A percentile compares a stretch with the other conserved stretches of the same genome.
phyloP scores from a whole-genome alignment of 257 asterid genomes.

The Anisodus acutangulus region DNA sequence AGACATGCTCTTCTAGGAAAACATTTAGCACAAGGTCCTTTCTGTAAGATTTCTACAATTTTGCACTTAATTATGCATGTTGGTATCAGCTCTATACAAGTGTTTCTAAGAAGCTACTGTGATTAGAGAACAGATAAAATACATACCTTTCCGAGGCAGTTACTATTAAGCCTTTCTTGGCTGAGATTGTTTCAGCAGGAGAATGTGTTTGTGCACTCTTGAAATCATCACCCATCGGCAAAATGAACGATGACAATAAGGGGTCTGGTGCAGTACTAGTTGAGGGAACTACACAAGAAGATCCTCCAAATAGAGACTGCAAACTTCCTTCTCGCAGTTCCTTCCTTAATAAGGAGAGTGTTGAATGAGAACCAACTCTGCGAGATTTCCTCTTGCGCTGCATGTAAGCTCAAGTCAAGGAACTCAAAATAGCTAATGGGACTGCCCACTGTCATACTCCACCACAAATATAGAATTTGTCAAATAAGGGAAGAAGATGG shows the following conservation, averaged over 20 bases:
- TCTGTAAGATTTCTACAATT: not conserved
- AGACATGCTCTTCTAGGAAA: slow-evolving; percentile 1
- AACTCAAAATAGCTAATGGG: slow-evolving; percentile 37
- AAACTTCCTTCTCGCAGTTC: slow-evolving; percentile 92
- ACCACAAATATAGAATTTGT: no score
- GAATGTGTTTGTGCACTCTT: slow-evolving; percentile 59
- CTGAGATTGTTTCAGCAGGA: slow-evolving; percentile 50
- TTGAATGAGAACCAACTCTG: slow-evolving; percentile 72
- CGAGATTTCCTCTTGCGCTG: slow-evolving; percentile 94
- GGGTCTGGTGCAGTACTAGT: slow-evolving; percentile 85
- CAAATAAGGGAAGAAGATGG: no score
- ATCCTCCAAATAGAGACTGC: slow-evolving; percentile 87
- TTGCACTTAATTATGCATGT: slow-evolving; percentile 6
- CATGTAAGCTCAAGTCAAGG: slow-evolving; percentile 84
- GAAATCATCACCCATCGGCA: slow-evolving; percentile 79
- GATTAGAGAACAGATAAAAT: not conserved
- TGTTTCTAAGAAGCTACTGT: not conserved
- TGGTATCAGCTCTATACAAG: not conserved
- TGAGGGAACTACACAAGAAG: slow-evolving; percentile 68
- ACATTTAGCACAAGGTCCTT: not conserved
- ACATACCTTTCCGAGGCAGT: slow-evolving; percentile 66
- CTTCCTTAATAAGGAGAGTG: slow-evolving; percentile 84
- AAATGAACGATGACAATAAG: slow-evolving; percentile 77
- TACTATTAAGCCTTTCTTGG: slow-evolving; percentile 59
- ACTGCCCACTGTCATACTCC: no score